Evolutionary conservation across 2,329 filamentous ascomycete species (phyloP).

Genomic region (Epichloe elymi): DNA sequence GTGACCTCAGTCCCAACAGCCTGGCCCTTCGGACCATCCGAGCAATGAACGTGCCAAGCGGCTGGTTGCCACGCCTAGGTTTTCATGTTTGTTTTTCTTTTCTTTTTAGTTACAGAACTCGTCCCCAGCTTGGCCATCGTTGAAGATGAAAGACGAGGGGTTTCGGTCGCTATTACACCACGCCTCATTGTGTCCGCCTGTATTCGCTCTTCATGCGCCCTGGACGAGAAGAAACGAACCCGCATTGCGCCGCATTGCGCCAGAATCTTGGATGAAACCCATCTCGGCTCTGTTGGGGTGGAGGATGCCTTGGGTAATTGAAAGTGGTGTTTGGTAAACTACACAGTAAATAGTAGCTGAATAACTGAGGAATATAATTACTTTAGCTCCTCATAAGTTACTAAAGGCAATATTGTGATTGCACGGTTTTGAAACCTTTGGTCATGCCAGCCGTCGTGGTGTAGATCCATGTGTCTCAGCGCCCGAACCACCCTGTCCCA

Average conservation of each 20-base stretch:
- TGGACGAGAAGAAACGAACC: too few species aligned
- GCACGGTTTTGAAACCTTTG: neutral
- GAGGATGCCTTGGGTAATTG: too few species aligned
- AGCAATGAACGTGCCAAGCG: conserved; percentile 4
- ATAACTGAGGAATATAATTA: too few species aligned
- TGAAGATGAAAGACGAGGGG: neutral
- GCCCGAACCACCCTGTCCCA: conserved; percentile 11
- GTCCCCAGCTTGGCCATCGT: neutral
- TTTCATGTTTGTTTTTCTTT: neutral
- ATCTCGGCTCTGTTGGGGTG: neutral
- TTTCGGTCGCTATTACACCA: too few species aligned
- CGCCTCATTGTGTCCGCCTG: too few species aligned
- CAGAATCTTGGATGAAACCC: neutral
- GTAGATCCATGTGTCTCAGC: conserved; percentile 5
- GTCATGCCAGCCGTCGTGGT: neutral
- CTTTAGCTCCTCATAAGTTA: too few species aligned
- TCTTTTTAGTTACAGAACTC: neutral
- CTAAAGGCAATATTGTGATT: neutral
- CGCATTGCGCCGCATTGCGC: neutral
- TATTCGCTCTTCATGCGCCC: too few species aligned
- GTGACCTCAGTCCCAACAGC: conserved; percentile 8
- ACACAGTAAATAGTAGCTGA: too few species aligned
- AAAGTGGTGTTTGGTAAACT: too few species aligned
- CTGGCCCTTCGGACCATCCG: conserved; percentile 6
- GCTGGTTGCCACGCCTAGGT: conserved; percentile 2